Evolutionary conservation across 1,284 basidiomycete species (phyloP).

Genomic region (Fomitiporia mediterranea): DNA sequence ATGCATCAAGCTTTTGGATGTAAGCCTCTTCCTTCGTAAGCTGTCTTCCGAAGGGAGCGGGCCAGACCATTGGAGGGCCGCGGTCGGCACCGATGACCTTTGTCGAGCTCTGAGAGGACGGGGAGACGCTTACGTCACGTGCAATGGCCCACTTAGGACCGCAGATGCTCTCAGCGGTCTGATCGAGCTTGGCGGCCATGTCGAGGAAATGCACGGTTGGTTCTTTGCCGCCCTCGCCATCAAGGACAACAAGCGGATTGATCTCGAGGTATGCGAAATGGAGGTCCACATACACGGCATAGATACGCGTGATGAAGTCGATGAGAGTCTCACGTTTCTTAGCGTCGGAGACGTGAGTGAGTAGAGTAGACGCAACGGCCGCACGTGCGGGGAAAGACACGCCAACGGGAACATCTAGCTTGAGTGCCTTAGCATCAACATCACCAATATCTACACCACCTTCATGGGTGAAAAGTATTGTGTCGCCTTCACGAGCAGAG

Average conservation of each 20-base stretch:
- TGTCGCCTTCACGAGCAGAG: constrained; percentile 91
- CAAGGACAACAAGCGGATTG: constrained; percentile 96
- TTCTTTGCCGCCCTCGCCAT: constrained; percentile 68
- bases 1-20: constrained; percentile 96
- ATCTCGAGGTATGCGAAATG: constrained; percentile 99
- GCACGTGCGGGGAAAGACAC: constrained; percentile 78
- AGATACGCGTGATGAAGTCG: constrained; percentile 94
- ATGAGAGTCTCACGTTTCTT: constrained; percentile 83
- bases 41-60: constrained; percentile 96
- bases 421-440: constrained; percentile 96
- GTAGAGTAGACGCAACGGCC: constrained; percentile 68
- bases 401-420: constrained; percentile 80
- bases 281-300: constrained; percentile 96
- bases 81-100: constrained; percentile 76
- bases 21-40: constrained; percentile 99
- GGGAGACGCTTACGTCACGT: constrained; percentile 80
- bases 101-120: constrained; percentile 41
- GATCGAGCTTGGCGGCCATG: constrained; percentile 99
- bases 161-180: constrained; percentile 97
- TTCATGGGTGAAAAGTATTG: constrained; percentile 98
- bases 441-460: constrained; percentile 99
- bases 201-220: constrained; percentile 94
- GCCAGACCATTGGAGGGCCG: constrained; percentile 98
- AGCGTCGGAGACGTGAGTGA: constrained; percentile 70
- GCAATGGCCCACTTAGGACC: constrained; percentile 99